Conservation (phyloP, 495 filamentous ascomycete genomes). For the Tuber magnatum region DNA sequence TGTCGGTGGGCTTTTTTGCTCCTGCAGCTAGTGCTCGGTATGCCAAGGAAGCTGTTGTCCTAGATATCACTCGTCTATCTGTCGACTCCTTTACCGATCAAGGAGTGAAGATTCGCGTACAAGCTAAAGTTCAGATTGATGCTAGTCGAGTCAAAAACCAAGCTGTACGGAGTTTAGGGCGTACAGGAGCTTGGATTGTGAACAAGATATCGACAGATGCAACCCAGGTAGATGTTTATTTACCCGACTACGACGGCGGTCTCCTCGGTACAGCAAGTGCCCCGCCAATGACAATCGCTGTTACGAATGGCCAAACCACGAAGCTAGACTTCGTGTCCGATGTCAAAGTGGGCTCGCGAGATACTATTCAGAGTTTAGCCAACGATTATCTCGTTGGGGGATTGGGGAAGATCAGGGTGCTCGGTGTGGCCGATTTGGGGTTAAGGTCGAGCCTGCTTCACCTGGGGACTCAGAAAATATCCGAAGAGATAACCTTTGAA, state of each 20-base stretch:
- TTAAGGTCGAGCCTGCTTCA: conserved; percentile 70
- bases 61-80: conserved; percentile 72
- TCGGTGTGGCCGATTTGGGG: conserved; percentile 60
- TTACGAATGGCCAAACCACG: conserved; percentile 69
- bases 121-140: conserved; percentile 73
- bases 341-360: conserved; percentile 65
- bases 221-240: conserved; percentile 65
- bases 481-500: conserved; percentile 67
- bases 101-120: conserved; percentile 69
- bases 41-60: conserved; percentile 68
- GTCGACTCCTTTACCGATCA: conserved; percentile 71
- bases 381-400: conserved; percentile 80
- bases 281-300: conserved; percentile 63
- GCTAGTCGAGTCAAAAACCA: conserved; percentile 62
- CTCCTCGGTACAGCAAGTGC: conserved; percentile 68
- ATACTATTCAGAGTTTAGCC: conserved; percentile 69
- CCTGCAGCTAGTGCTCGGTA: conserved; percentile 77
- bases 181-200: conserved; percentile 73
- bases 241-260: conserved; percentile 74
- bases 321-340: conserved; percentile 70
- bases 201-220: conserved; percentile 60
- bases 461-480: conserved; percentile 64
- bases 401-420: conserved; percentile 58
- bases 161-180: conserved; percentile 64
- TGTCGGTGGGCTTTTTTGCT: conserved; percentile 62